Percentiles rank a stretch among this genome's conserved stretches.
Conservation (phyloP, 306 rosid species). For the Sesbania bispinosa region DNA sequence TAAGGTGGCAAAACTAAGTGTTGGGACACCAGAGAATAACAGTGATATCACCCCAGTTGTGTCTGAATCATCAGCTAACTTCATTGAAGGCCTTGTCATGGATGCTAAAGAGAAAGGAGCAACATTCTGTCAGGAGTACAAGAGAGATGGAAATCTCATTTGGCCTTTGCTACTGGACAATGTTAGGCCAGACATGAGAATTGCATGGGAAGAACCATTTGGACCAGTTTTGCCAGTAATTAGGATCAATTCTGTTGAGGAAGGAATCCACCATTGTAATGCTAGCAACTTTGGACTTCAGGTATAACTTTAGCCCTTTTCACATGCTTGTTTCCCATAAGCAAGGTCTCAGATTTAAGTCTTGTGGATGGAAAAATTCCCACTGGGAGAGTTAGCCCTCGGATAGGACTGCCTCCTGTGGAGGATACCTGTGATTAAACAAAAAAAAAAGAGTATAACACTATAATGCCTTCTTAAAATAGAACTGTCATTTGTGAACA, state of each 20-base stretch:
- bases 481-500: neutral
- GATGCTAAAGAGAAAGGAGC: slow-evolving; percentile 93
- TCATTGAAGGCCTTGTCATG: slow-evolving; percentile 76
- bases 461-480: neutral
- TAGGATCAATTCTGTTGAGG: slow-evolving; percentile 80
- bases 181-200: slow-evolving; percentile 97
- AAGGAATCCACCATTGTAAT: slow-evolving; percentile 98
- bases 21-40: slow-evolving; percentile 83
- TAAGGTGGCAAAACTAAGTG: slow-evolving; percentile 65
- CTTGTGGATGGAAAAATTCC: too few relatives aligned
- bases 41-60: slow-evolving; percentile 87
- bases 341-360: too few relatives aligned
- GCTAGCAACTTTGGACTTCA: slow-evolving; percentile 99
- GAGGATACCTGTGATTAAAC: too few relatives aligned
- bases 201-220: slow-evolving; percentile 99
- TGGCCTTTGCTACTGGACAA: slow-evolving; percentile 90
- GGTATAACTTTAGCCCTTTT: slow-evolving; percentile 47
- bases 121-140: slow-evolving; percentile 93
- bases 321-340: too few relatives aligned
- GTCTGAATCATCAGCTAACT: slow-evolving; percentile 86
- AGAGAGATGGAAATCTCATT: slow-evolving; percentile 92
- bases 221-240: slow-evolving; percentile 92
- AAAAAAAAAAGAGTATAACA: too few relatives aligned
- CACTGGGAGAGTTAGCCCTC: too few relatives aligned
- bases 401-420: too few relatives aligned